Conservation (phyloP, 495 filamentous ascomycete species). For the Penicillium arizonense region DNA sequence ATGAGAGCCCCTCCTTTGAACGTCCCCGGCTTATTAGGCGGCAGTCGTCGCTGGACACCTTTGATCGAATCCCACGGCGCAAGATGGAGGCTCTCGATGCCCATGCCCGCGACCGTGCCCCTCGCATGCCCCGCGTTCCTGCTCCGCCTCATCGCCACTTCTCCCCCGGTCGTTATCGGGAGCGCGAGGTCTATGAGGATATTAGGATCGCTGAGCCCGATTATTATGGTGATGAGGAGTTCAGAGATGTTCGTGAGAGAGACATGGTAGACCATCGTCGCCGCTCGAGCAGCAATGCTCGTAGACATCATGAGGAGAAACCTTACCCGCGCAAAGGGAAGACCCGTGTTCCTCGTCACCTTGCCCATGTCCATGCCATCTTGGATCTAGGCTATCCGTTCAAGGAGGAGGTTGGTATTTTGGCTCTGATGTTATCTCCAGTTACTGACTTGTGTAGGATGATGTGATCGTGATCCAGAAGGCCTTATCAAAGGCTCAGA, state of each 20-base stretch:
- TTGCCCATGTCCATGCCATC: constrained; percentile 74
- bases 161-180: constrained; percentile 44
- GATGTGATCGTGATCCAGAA: constrained; percentile 74
- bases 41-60: constrained; percentile 70
- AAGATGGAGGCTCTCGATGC: constrained; percentile 52
- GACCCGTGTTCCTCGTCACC: constrained; percentile 75
- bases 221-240: constrained; percentile 67
- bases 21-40: constrained; percentile 61
- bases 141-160: constrained; percentile 28
- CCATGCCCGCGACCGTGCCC: constrained; percentile 38
- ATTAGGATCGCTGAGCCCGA: constrained; percentile 68
- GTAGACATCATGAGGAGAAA: constrained; percentile 43
- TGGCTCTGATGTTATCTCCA: not conserved
- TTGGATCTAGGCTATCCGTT: constrained; percentile 84
- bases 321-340: constrained; percentile 80
- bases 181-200: constrained; percentile 58
- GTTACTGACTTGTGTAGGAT: constrained; percentile 47
- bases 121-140: constrained; percentile 21
- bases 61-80: constrained; percentile 64
- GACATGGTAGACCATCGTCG: constrained; percentile 38
- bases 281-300: constrained; percentile 43
- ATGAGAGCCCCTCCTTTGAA: constrained; percentile 39
- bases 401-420: constrained; percentile 67
- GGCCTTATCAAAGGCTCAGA: constrained; percentile 83
- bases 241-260: constrained; percentile 56